Base-by-base conservation (phyloP, 2,329 filamentous ascomycete species). In the Alternaria hordeiaustralica region DNA sequence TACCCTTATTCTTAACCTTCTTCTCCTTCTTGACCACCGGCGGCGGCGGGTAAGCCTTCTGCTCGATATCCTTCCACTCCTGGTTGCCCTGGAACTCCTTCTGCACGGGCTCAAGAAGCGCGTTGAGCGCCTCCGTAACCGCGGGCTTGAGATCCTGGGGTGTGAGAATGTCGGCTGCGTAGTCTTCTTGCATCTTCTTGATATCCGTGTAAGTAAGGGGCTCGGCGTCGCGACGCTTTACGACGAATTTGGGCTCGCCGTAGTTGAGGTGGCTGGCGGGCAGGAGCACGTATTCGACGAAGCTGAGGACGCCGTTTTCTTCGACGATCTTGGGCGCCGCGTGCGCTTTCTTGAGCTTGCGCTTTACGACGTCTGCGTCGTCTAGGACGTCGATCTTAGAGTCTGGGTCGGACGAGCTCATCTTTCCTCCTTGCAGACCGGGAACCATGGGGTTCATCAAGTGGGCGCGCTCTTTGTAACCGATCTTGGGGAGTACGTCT, bases 301-400 rank as follows among this genome's bases (percentile, higher is more conserved):
- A 94, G 3, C 91, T 89, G 55, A 98, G 83, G 12, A 98, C 84
- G 20, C 95, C 96, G 77, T 98, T 98, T 28, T 90, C 92, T 72
- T 97, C 93, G 5, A 92, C 86, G 25, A 91, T 85, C 74, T 89
- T 89, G 30, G 94, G 94, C 15, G 88, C 87, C 21, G 92, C 92
- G 66, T 91, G 88, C 0, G 95, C 94, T 81, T 97, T 97, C 76
- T 90, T 90, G 18, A 81, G 69, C 66, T 81, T 81, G 84, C 91
- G 93, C 71, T 86, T 84, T 13, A 98, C 91, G 2, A 83, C 82
- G 0, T 96, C 93, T 0, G 91, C 84, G 0, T 87, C 70, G 75
- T 98, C 96, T 18, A 98, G 87, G n/a, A 98, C 86, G 76, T 98
- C 96, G 69, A 98, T 96, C 83, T 97, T 97, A 76, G 89, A 92